These are phyloP conservation scores for Vachellia pachyceras DNA, from an alignment of 306 rosid species.

Conservation along the genomic window DNA sequence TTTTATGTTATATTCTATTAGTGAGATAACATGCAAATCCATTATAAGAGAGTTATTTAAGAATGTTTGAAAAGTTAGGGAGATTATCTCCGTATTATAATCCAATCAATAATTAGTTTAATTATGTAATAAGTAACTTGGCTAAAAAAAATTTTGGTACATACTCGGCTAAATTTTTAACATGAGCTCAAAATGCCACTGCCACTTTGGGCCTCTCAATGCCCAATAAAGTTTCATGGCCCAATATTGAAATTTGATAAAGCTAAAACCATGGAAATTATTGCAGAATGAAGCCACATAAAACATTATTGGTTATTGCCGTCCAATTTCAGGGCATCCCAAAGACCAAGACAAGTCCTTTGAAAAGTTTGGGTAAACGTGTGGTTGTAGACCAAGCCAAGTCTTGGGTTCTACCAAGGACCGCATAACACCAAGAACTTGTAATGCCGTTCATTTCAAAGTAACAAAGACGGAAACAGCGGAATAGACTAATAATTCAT, in stretches of 20 bases:
- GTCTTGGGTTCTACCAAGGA: neutral
- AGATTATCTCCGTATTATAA: neutral
- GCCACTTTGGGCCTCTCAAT: neutral
- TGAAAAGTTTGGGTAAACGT: neutral
- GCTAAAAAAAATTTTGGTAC: too few species aligned
- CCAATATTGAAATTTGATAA: neutral
- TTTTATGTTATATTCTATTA: neutral
- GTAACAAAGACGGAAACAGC: too few species aligned
- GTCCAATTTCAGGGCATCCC: neutral
- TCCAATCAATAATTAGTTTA: too few species aligned
- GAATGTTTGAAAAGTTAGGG: too few species aligned
- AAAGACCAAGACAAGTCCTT: neutral
- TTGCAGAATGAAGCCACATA: neutral
- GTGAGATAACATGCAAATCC: too few species aligned
- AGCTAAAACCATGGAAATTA: neutral
- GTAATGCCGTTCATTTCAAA: too few species aligned
- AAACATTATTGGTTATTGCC: neutral
- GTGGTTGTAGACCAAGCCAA: neutral
- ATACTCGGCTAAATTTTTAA: neutral
- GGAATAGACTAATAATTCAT: too few species aligned
- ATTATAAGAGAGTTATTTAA: too few species aligned
- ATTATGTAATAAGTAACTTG: too few species aligned
- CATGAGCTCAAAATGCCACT: neutral
- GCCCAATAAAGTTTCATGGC: neutral
- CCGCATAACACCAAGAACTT: too few species aligned